Conservation (phyloP, 1,139 yeast species). For the Candida labiduridarum region DNA sequence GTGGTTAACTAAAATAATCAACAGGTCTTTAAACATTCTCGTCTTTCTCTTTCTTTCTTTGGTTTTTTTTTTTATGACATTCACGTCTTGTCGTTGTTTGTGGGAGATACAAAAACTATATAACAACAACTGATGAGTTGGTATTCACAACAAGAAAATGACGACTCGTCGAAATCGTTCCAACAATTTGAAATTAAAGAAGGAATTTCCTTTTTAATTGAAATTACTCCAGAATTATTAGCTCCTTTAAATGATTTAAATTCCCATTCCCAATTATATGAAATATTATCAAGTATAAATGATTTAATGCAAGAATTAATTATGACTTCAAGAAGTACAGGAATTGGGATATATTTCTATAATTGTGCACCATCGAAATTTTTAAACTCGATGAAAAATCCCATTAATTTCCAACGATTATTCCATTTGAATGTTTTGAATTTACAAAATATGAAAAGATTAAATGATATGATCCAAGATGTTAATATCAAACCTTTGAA, state of each 20-base stretch:
- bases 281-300: conserved; percentile 55
- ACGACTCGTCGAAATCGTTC: conserved; percentile 18
- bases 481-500: conserved; percentile 17
- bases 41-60: too few species aligned
- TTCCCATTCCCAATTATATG: conserved; percentile 47
- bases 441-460: conserved; percentile 41
- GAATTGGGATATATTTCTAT: conserved; percentile 66
- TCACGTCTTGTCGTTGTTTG: background rate
- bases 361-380: conserved; percentile 37
- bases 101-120: background rate
- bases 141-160: conserved; percentile 6
- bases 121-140: conserved; percentile 4
- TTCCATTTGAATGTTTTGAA: conserved; percentile 41
- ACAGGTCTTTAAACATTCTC: too few species aligned
- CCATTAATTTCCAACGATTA: conserved; percentile 25
- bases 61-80: too few species aligned
- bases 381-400: conserved; percentile 10
- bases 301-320: conserved; percentile 60
- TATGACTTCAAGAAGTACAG: conserved; percentile 62
- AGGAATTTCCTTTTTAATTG: conserved; percentile 65
- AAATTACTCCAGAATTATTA: conserved; percentile 55
- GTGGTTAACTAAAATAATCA: too few species aligned
- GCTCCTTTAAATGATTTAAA: conserved; percentile 34
- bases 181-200: conserved; percentile 58
- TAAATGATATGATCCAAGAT: conserved; percentile 38